Base-by-base conservation (phyloP, 1,139 yeast genomes). In the Saccharomyces hybrid region DNA sequence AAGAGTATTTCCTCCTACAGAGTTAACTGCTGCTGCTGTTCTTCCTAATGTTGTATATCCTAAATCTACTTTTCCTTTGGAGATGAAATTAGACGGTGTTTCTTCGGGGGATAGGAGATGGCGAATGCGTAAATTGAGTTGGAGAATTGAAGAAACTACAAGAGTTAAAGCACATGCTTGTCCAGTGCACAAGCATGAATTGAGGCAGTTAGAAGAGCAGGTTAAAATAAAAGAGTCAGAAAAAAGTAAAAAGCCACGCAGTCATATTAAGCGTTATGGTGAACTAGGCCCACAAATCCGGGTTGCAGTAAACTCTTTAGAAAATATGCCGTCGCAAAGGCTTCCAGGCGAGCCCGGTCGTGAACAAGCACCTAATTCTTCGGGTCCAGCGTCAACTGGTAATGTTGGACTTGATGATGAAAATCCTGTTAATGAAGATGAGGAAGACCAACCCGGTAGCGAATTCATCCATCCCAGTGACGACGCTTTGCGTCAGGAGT, bases 1-100 rank as follows among this genome's bases (percentile, higher is more conserved):
- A 46, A 78, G 99, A 57, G 89, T 95, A 1, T 93, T 93, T 69
- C 99, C 99, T 0, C 98, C 99, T 3, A 93, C 98, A 0, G 88
- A 86, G 51, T 85, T 93, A 44, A 84, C 88, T 2, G 95, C 96
- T 3, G 81, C 85, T 46, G 91, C 96, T 3, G 85, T 85, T 4
- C 74, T 93, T 49, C 99, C 99, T 2, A 87, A 88, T 59, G 96
- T 89, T 14, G 80, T 88, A 23, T 88, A 88, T 67, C 99, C 99
- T 9, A 85, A 88, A 64, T 86, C 96, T 0, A 77, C 84, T 0
- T 88, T 93, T 65, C 86, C 95, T 0, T 77, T 93, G 31, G 97
- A 90, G 64, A 74, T 93, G 64, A 81, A 84, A 59, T 71, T 95
- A 61, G 95, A 90, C 61, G 93, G 96, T 56, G 80, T 93, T 28